Evolutionary conservation across 2,329 filamentous ascomycete genomes (phyloP).

Genomic region (Aspergillus jensenii): DNA sequence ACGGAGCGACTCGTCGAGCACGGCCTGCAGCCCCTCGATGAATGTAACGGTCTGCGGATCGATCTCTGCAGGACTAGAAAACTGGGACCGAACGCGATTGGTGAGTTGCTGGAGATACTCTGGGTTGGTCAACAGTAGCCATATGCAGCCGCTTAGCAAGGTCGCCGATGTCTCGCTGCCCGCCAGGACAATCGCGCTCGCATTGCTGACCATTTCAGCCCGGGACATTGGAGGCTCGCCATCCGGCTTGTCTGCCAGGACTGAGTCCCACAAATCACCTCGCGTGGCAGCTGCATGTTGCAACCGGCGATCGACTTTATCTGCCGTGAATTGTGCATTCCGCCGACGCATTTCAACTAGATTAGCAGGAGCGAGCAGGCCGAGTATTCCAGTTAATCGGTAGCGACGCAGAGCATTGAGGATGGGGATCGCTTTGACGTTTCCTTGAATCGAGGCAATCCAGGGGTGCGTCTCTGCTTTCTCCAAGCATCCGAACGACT

Average conservation of each 20-base stretch:
- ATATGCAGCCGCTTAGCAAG: conserved; percentile 37
- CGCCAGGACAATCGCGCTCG: conserved; percentile 32
- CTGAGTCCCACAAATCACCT: conserved; percentile 20
- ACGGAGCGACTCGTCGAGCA: conserved; percentile 47
- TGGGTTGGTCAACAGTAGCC: conserved; percentile 25
- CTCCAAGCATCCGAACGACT: conserved; percentile 35
- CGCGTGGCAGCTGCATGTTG: conserved; percentile 14
- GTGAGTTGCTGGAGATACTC: conserved; percentile 17
- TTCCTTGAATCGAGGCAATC: conserved; percentile 33
- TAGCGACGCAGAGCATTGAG: not conserved
- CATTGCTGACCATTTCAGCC: conserved; percentile 20
- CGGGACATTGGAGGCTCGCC: not conserved
- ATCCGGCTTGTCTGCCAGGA: not conserved
- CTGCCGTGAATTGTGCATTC: conserved; percentile 9
- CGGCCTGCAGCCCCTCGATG: conserved; percentile 44
- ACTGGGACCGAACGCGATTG: conserved; percentile 25
- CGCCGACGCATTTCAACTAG: not conserved
- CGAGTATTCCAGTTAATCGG: not conserved
- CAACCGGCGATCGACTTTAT: conserved; percentile 23
- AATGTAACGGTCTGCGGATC: conserved; percentile 20
- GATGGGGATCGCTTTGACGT: conserved; percentile 13
- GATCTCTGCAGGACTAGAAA: conserved; percentile 31
- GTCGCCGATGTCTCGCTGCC: conserved; percentile 45
- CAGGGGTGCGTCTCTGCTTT: conserved; percentile 34
- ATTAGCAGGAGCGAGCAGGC: not conserved